Percentiles rank a stretch among this genome's conserved stretches.
Evolutionary conservation across 257 asterid species (phyloP).

Genomic region (Ligustrum vulgare): DNA sequence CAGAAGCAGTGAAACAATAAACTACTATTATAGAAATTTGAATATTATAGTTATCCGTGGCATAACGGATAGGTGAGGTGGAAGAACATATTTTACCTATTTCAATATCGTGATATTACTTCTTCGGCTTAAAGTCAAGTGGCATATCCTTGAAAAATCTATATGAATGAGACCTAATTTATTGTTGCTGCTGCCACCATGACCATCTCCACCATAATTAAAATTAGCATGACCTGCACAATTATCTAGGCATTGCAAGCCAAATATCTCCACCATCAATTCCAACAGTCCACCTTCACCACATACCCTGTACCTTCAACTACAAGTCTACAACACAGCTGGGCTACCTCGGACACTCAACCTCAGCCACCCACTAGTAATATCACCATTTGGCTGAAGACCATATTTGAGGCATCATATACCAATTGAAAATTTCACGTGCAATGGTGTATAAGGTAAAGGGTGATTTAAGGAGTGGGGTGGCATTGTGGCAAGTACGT

Average conservation of each 20-base stretch:
- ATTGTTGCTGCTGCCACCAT: background rate
- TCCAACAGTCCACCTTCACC: background rate
- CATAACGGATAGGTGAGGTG: background rate
- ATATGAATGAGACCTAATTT: background rate
- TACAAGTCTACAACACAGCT: background rate
- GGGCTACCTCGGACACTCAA: constrained; percentile 10
- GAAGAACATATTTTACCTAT: constrained; percentile 8
- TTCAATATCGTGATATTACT: background rate
- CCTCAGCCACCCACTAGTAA: background rate
- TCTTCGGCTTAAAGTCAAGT: constrained; percentile 7
- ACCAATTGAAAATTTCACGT: background rate
- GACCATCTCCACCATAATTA: background rate
- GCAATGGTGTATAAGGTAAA: background rate
- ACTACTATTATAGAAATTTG: background rate
- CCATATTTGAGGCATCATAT: background rate
- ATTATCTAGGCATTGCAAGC: background rate
- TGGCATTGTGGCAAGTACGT: too few relatives aligned
- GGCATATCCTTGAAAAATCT: constrained; percentile 7
- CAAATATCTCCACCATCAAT: constrained; percentile 19
- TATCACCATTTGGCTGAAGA: background rate
- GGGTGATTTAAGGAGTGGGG: background rate
- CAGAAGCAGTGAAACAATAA: constrained; percentile 8
- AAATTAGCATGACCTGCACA: background rate
- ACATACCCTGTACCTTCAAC: background rate
- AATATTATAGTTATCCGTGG: background rate